phyloP scores from a whole-genome alignment of 2,329 filamentous ascomycete species.

The Sporothrix pallida region DNA sequence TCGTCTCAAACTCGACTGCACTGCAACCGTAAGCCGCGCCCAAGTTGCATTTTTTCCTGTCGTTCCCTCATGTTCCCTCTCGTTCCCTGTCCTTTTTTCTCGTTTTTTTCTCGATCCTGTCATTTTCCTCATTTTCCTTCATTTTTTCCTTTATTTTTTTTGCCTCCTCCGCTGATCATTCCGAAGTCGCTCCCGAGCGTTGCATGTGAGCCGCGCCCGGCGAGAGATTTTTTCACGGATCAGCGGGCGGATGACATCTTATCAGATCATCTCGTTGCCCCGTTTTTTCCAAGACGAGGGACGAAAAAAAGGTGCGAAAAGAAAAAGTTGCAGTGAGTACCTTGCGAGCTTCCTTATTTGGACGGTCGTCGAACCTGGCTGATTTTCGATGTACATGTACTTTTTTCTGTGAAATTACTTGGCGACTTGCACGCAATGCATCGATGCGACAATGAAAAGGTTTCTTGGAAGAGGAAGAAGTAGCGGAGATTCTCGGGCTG shows the following conservation, averaged over 20 bases:
- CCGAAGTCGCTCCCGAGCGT: slow-evolving; percentile 27
- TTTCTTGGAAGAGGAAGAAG: not conserved
- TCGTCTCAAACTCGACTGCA: not conserved
- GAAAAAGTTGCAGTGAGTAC: not conserved
- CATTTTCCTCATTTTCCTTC: not conserved
- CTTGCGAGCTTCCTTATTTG: slow-evolving; percentile 20
- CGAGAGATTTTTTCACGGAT: slow-evolving; percentile 20
- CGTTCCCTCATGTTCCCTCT: not conserved
- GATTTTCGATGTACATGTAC: not conserved
- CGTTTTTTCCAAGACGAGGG: not conserved
- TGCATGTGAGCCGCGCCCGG: slow-evolving; percentile 32
- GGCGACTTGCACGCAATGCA: not conserved
- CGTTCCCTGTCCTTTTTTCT: not conserved
- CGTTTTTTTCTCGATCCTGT: not conserved
- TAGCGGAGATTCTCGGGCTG: not conserved
- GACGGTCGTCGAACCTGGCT: not conserved
- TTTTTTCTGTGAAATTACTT: too few species aligned
- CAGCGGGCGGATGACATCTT: slow-evolving; percentile 37
- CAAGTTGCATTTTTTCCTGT: not conserved
- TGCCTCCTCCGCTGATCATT: not conserved
- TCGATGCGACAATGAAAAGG: not conserved
- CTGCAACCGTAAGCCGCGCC: slow-evolving; percentile 2
- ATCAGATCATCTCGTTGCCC: slow-evolving; percentile 39
- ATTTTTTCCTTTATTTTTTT: not conserved
- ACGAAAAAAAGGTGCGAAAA: too few species aligned